Evolutionary conservation across 148 eudicot genomes (phyloP), one percentile per base, ranked within the genome.

Genomic region (Fallopia convolvulus): DNA sequence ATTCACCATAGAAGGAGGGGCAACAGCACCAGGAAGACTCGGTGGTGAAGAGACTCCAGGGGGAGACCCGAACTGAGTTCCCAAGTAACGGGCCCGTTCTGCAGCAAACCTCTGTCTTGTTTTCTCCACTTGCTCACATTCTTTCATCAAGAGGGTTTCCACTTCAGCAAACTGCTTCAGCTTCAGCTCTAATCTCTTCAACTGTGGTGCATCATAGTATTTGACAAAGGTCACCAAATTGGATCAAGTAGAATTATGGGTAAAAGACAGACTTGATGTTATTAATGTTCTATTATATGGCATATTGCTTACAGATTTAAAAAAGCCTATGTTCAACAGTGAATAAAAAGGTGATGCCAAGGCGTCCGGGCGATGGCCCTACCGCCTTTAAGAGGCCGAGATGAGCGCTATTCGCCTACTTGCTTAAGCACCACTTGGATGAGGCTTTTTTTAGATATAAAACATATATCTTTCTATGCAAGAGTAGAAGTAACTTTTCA

Each of bases 91-190:
- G 47, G 83, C 79, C 40, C 97, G 92, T 58, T 94, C 99, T 30
- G 84, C 83, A 33, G 91, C 88, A 79, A 90, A 70, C 82, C 96
- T 89, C 85, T 94, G 99, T 81, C 93, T 90, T 32, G 90, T 66
- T 76, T 88, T 92, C 80, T 94, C 99, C 79, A 92, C 89, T 79
- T 92, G 96, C 58, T 94, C 99, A 79, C 99, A 90, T 86, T 94
- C 99, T 83, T 90, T 92, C 96, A 92, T 94, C 49, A 94, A 63
- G 47, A 89, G 83, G 72, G 93, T 94, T 79, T 94, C 99, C 46
- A 94, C 89, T 83, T 94, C 99, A 44, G 99, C 97, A 86, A 94
- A 92, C 75, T 94, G 99, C 85, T 92, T 94, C 78, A 94, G 89
- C 90, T 94, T 94, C 80, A 94, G 83, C 82, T 94, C 99, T 84